These are phyloP conservation scores for Aegilops umbellulata DNA, from an alignment of 176 grass and related monocot genomes.

Conservation along the genomic window DNA sequence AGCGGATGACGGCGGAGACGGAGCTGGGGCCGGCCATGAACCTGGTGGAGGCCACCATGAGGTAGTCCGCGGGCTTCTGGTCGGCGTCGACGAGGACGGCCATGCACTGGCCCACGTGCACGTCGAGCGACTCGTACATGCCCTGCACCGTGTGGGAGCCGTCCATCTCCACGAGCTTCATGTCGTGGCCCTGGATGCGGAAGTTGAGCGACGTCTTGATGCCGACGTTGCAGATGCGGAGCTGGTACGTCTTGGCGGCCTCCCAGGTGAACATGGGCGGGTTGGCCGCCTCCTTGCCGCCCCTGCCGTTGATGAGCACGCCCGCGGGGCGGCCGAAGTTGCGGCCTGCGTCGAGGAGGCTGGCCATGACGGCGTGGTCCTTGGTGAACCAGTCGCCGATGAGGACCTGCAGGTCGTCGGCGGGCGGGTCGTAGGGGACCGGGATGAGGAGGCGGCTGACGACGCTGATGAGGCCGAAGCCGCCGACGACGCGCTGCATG, in stretches of 20 bases:
- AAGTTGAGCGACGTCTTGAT: slow-evolving; percentile 76
- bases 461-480: slow-evolving; percentile 60
- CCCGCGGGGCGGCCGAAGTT: slow-evolving; percentile 47
- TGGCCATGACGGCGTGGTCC: slow-evolving; percentile 47
- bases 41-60: slow-evolving; percentile 56
- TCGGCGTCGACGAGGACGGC: slow-evolving; percentile 64
- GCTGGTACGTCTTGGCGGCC: slow-evolving; percentile 57
- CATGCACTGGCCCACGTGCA: slow-evolving; percentile 65
- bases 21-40: slow-evolving; percentile 41
- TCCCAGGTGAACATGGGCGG: slow-evolving; percentile 56
- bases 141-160: slow-evolving; percentile 66
- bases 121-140: slow-evolving; percentile 55
- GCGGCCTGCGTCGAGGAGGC: slow-evolving; percentile 36
- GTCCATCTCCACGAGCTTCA: slow-evolving; percentile 70
- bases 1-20: slow-evolving; percentile 39
- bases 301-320: slow-evolving; percentile 61
- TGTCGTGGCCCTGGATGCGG: slow-evolving; percentile 70
- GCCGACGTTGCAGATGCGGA: slow-evolving; percentile 71
- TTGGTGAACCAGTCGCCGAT: slow-evolving; percentile 79
- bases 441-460: slow-evolving; percentile 81
- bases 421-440: slow-evolving; percentile 54
- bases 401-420: slow-evolving; percentile 54
- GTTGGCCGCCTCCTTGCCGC: neutral
- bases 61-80: slow-evolving; percentile 66
- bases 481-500: slow-evolving; percentile 75